Evolutionary conservation across 176 grass and related monocot species (phyloP), one percentile per base, ranked within the genome.

Genomic region (Pontederia crassipes): DNA sequence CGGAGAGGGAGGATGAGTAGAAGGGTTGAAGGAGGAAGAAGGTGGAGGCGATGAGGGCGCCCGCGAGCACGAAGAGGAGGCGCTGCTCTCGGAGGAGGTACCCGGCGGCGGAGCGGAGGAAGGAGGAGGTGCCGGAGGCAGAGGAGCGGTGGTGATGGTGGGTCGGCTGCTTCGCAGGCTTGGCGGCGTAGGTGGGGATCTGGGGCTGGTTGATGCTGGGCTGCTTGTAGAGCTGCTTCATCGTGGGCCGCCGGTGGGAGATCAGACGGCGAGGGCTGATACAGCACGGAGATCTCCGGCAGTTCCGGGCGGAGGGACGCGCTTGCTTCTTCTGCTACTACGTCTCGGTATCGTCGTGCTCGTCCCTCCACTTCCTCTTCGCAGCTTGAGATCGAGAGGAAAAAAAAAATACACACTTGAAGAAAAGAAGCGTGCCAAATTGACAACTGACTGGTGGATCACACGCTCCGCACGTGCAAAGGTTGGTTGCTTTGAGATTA

Each of bases 141-240:
- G 64, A 14, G 17, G 64, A 8, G 48, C 35, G 52, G 32, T 40
- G 32, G 32, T 40, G 32, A 28, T 40, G 32, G 32, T 40, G 32
- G 52, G 26, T 32, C 27, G 56, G 66, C 28, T 55, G 53, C 16
- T 69, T 69, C 28, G 53, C 52, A 52, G 66, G n/a, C 54, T 69
- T 69, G 53, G 32, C 8, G n/a, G 54, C 13, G 15, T 47, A 47
- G 16, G 66, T 45, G 17, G 53, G 52, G 15, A 15, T 28, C 17
- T 29, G 64, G 64, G 49, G 76, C 71, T 88, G 82, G 73, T 67
- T 83, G 45, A 77, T 70, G 69, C 80, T 88, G 13, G 80, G 1
- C 48, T 83, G 85, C 18, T 81, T 77, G 79, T 83, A 72, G 60
- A 88, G 85, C 73, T 88, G 85, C 85, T 83, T 88, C 80, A 83